Base-by-base conservation (phyloP, 192 early-diverging fungal species). In the Martensiomyces pterosporus region DNA sequence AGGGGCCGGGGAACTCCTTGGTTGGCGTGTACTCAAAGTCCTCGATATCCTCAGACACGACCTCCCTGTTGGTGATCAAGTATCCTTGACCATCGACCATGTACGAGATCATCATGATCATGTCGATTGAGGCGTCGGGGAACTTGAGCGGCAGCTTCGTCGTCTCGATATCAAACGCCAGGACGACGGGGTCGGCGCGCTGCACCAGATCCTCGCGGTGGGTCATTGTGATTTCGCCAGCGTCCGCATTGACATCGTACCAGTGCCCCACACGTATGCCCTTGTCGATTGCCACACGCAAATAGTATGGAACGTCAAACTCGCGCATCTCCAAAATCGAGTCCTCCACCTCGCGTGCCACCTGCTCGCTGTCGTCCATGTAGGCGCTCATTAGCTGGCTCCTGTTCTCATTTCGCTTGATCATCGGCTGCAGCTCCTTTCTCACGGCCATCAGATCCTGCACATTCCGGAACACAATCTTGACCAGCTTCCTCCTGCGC, bases 81-180 rank as follows among this genome's bases (percentile, higher is more conserved):
- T 85, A 97, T 0, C 97, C 97, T 86, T 89, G 86, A 16, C 92
- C 97, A 47, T 97, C 93, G 42, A 99, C 88, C 97, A 99, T 99
- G 64, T 99, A 99, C 23, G 94, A 97, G 55, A 99, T 96, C 97
- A 99, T 99, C 92, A 97, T 99, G 52, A 99, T 91, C 32, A 80
- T 82, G 62, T 99, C 97, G 24, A 85, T 83, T 3, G 67, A 39
- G 0, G 92, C 79, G 51, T 97, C 97, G 7, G 97, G 97, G 50
- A 99, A 99, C 68, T 96, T 97, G 24, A 99, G 80, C 24, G 97
- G 97, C 24, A 92, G 65, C 64, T 99, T 99, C 24, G 94, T 94
- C 0, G 92, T 95, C 75, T 99, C 97, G 46, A 99, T 99, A 77
- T 97, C 94, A 59, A 93, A 99, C 0, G 94, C 97, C 24, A 97